phyloP scores from a whole-genome alignment of 2,329 filamentous ascomycete species.

The Fusarium drepaniforme region DNA sequence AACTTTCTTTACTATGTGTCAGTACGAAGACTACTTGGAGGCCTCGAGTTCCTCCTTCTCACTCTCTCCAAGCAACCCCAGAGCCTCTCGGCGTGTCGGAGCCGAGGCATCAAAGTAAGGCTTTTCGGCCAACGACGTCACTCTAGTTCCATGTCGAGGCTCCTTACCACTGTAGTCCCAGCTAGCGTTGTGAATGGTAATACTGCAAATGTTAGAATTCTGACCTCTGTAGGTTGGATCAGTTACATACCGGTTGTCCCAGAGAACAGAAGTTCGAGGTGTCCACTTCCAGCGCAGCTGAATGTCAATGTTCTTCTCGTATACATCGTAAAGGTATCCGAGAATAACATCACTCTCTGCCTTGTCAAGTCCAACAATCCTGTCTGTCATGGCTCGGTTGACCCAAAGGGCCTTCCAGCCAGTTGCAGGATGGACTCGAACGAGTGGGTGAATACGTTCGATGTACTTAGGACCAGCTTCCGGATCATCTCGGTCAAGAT shows the following conservation, averaged over 20 bases:
- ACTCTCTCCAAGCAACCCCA: constrained; percentile 71
- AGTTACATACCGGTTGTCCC: constrained; percentile 72
- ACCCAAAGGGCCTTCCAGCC: constrained; percentile 82
- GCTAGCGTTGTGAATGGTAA: constrained; percentile 80
- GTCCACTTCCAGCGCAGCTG: constrained; percentile 81
- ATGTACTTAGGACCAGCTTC: constrained; percentile 72
- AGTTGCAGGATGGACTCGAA: constrained; percentile 78
- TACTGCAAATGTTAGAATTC: constrained; percentile 52
- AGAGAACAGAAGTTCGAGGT: constrained; percentile 73
- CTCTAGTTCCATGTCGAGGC: constrained; percentile 78
- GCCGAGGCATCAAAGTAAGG: constrained; percentile 75
- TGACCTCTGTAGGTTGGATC: neutral
- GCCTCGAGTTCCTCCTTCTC: constrained; percentile 55
- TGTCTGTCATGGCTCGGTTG: constrained; percentile 76
- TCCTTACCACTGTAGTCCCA: constrained; percentile 79
- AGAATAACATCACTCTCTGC: constrained; percentile 77
- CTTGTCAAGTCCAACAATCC: constrained; percentile 77
- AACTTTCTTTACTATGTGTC: neutral
- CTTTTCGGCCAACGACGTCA: constrained; percentile 78
- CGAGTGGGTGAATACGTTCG: constrained; percentile 76
- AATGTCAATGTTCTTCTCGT: constrained; percentile 77
- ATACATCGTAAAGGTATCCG: constrained; percentile 75
- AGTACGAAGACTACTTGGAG: neutral
- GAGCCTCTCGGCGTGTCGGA: constrained; percentile 73
- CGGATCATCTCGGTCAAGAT: constrained; percentile 73